Percentiles rank a stretch among this genome's conserved stretches.
These are phyloP conservation scores for Penicillium capsulatum DNA, from an alignment of 2,329 filamentous ascomycete genomes.

Conservation along the genomic window DNA sequence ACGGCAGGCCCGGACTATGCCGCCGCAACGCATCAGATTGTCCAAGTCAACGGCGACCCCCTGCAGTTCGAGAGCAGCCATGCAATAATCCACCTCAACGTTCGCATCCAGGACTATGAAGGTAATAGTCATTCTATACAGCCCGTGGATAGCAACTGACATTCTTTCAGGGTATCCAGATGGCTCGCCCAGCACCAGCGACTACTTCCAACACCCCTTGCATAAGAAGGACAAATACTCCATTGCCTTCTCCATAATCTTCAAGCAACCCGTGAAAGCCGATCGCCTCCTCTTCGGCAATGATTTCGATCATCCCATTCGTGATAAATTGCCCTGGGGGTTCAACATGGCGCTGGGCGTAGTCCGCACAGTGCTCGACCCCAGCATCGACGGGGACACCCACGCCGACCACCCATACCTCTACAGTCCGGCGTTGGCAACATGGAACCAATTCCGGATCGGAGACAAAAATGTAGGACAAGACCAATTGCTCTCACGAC, in stretches of 20 bases:
- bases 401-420: constrained; percentile 82
- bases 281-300: constrained; percentile 85
- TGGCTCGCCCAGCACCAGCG: constrained; percentile 62
- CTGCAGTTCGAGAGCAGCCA: constrained; percentile 60
- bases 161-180: constrained; percentile 60
- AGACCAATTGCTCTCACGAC: constrained; percentile 35
- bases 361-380: constrained; percentile 87
- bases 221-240: constrained; percentile 79
- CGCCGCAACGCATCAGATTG: constrained; percentile 62
- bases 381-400: constrained; percentile 82
- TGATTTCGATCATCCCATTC: constrained; percentile 88
- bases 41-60: constrained; percentile 69
- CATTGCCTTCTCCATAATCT: constrained; percentile 73
- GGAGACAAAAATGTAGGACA: constrained; percentile 45
- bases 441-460: constrained; percentile 71
- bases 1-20: constrained; percentile 79
- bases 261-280: constrained; percentile 63
- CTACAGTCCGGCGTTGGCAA: constrained; percentile 75
- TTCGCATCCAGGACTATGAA: constrained; percentile 66
- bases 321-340: constrained; percentile 77
- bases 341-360: constrained; percentile 81
- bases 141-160: not conserved
- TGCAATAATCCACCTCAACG: constrained; percentile 64
- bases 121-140: constrained; percentile 22
- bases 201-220: constrained; percentile 70